Percentiles rank a stretch among this genome's conserved stretches.
Evolutionary conservation across 2,329 filamentous ascomycete species (phyloP).

Genomic region (Fusarium staphyleae): DNA sequence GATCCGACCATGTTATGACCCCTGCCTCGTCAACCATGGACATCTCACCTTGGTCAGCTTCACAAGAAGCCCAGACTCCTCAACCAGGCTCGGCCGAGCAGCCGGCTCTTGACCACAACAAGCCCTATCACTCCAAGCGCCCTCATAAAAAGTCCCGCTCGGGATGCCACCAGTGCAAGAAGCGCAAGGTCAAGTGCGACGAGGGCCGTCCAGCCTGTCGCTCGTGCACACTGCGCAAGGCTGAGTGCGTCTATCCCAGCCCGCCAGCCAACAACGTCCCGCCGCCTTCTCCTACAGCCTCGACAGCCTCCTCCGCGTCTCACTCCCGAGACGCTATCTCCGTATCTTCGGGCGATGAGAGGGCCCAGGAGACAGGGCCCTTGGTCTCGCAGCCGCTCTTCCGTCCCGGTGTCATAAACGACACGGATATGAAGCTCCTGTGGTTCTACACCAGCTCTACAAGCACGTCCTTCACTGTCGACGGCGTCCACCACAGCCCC

Average conservation of each 20-base stretch:
- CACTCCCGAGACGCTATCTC: slow-evolving; percentile 15
- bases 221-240: slow-evolving; percentile 56
- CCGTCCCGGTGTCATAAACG: slow-evolving; percentile 46
- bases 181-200: slow-evolving; percentile 54
- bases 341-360: slow-evolving; percentile 15
- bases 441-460: slow-evolving; percentile 62
- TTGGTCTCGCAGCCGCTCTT: slow-evolving; percentile 40
- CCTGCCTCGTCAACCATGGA: slow-evolving; percentile 12
- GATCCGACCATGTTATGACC: background rate
- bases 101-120: slow-evolving; percentile 19
- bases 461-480: slow-evolving; percentile 55
- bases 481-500: slow-evolving; percentile 43
- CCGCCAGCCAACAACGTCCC: slow-evolving; percentile 12
- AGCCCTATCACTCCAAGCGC: slow-evolving; percentile 53
- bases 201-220: slow-evolving; percentile 59
- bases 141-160: slow-evolving; percentile 63
- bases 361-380: slow-evolving; percentile 10
- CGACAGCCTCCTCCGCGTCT: background rate
- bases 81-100: slow-evolving; percentile 15
- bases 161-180: slow-evolving; percentile 63
- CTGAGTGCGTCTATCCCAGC: slow-evolving; percentile 56
- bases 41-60: background rate
- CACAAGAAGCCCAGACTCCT: background rate
- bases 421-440: slow-evolving; percentile 60
- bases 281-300: slow-evolving; percentile 1